phyloP scores from a whole-genome alignment of 225 moss, liverwort and hornwort species.

The Sphagnum contortum region DNA sequence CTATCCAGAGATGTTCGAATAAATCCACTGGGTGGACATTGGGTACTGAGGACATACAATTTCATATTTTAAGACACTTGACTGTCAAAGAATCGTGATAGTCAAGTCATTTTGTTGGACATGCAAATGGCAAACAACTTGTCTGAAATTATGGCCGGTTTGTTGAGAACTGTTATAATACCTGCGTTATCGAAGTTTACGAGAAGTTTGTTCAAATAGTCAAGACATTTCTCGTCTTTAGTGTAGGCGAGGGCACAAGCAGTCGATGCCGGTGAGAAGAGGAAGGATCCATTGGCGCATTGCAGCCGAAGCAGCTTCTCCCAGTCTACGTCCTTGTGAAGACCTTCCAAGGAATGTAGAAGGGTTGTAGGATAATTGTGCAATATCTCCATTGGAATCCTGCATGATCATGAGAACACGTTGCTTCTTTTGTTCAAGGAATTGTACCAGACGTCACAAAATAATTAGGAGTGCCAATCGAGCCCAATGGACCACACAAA shows the following conservation, averaged over 20 bases:
- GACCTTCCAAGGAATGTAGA: constrained; percentile 70
- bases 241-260: constrained; percentile 72
- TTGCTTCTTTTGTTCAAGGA: too few relatives aligned
- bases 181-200: constrained; percentile 52
- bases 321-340: constrained; percentile 65
- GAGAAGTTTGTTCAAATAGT: constrained; percentile 47
- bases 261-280: constrained; percentile 64
- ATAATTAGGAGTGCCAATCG: neutral
- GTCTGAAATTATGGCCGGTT: too few relatives aligned
- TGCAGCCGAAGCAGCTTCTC: constrained; percentile 55
- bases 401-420: constrained; percentile 8
- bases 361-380: constrained; percentile 68
- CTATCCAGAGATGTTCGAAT: constrained; percentile 73
- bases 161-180: neutral
- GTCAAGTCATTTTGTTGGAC: neutral
- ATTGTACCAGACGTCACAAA: neutral
- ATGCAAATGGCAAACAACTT: too few relatives aligned
- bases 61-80: too few relatives aligned
- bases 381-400: constrained; percentile 68
- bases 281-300: constrained; percentile 57
- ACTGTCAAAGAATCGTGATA: too few relatives aligned
- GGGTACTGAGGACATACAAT: constrained; percentile 19
- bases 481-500: neutral
- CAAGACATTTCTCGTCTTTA: constrained; percentile 44
- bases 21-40: constrained; percentile 78